Conservation (phyloP, 1,284 basidiomycete species). For the Neonothopanus nambi region DNA sequence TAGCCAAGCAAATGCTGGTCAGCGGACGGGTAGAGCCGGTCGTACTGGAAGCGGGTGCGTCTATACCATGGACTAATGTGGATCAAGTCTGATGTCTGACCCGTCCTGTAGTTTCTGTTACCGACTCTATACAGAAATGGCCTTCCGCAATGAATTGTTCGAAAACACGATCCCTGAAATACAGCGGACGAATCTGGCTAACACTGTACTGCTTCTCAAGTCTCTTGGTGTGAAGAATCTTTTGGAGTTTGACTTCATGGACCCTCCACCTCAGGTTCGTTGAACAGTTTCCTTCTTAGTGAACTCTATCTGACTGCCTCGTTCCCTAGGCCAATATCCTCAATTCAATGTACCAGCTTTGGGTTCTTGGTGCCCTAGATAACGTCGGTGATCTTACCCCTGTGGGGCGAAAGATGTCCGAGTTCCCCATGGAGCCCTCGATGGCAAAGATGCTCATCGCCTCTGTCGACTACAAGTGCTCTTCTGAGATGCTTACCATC, state of each 20-base stretch:
- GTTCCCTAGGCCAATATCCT: constrained; percentile 83
- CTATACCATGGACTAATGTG: not conserved
- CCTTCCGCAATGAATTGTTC: constrained; percentile 88
- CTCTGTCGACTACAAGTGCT: constrained; percentile 92
- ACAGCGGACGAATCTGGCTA: constrained; percentile 95
- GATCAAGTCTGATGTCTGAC: too few species aligned
- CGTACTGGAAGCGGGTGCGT: constrained; percentile 90
- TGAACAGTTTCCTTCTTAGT: constrained; percentile 43
- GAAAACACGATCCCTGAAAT: constrained; percentile 97
- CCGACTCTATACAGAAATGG: constrained; percentile 86
- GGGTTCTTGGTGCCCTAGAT: constrained; percentile 97
- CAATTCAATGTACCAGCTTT: constrained; percentile 99
- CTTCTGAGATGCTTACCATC: constrained; percentile 95
- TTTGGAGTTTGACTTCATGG: constrained; percentile 99
- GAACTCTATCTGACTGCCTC: constrained; percentile 29
- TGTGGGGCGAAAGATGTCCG: constrained; percentile 94
- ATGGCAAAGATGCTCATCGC: constrained; percentile 99
- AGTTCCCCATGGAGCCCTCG: constrained; percentile 97
- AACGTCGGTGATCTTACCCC: constrained; percentile 96
- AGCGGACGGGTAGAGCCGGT: constrained; percentile 94
- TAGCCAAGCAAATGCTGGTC: constrained; percentile 96
- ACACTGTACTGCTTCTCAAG: constrained; percentile 93
- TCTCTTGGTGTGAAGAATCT: constrained; percentile 96
- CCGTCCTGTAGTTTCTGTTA: constrained; percentile 78
- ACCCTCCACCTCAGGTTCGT: constrained; percentile 87